Evolutionary conservation across 495 filamentous ascomycete species (phyloP).

Genomic region (Penicillium cinerascens): DNA sequence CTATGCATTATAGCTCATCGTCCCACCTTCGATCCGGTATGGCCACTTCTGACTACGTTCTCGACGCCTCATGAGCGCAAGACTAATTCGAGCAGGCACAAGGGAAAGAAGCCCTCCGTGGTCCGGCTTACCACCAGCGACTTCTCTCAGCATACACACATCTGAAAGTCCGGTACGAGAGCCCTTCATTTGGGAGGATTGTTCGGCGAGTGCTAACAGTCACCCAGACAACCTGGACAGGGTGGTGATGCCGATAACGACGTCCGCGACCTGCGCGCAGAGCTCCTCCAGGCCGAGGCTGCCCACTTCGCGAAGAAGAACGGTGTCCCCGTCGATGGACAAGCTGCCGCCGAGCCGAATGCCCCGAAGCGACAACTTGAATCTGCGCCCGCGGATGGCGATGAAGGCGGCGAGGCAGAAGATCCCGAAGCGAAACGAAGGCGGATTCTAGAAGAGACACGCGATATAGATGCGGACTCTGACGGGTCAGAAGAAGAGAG

Average conservation of each 20-base stretch:
- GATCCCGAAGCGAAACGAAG: slow-evolving; percentile 81
- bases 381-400: slow-evolving; percentile 28
- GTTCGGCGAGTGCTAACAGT: slow-evolving; percentile 13
- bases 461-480: slow-evolving; percentile 88
- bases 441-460: slow-evolving; percentile 81
- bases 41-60: slow-evolving; percentile 24
- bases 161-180: slow-evolving; percentile 73
- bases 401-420: slow-evolving; percentile 42
- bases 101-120: slow-evolving; percentile 91
- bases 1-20: slow-evolving; percentile 58
- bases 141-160: slow-evolving; percentile 89
- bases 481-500: slow-evolving; percentile 66
- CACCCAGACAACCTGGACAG: slow-evolving; percentile 72
- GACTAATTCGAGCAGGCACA: slow-evolving; percentile 57
- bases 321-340: slow-evolving; percentile 49
- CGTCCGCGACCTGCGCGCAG: slow-evolving; percentile 80
- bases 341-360: slow-evolving; percentile 30
- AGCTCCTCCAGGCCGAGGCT: slow-evolving; percentile 85
- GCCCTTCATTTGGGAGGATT: background rate
- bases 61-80: background rate
- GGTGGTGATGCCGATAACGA: slow-evolving; percentile 74
- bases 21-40: slow-evolving; percentile 90
- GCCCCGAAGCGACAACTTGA: slow-evolving; percentile 67
- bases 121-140: slow-evolving; percentile 93
- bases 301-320: slow-evolving; percentile 82